These are phyloP conservation scores for Ochromonas danica DNA, from an alignment of 108 stramenopile genomes.

Conservation along the genomic window DNA sequence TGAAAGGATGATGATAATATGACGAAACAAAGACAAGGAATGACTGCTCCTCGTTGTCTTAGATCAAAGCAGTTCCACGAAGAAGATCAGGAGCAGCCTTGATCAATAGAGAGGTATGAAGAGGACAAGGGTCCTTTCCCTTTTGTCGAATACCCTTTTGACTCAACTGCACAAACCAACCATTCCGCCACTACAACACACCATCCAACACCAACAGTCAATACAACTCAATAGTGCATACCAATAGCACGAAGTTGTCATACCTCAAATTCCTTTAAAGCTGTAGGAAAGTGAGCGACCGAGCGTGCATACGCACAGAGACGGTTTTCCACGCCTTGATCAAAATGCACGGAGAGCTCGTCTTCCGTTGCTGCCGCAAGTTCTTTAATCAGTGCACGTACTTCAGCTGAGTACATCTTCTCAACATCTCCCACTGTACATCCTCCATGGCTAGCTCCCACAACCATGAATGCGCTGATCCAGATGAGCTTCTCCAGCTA, in stretches of 20 bases:
- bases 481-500: slow-evolving; percentile 88
- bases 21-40: too few relatives aligned
- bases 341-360: neutral
- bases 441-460: slow-evolving; percentile 75
- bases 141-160: neutral
- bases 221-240: neutral
- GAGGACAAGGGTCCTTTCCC: neutral
- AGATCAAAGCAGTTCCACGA: too few relatives aligned
- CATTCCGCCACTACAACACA: neutral
- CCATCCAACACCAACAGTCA: neutral
- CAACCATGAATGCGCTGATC: slow-evolving; percentile 84
- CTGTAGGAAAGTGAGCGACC: slow-evolving; percentile 82
- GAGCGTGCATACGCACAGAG: slow-evolving; percentile 80
- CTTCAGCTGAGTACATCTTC: slow-evolving; percentile 62
- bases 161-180: neutral
- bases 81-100: too few relatives aligned
- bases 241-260: neutral
- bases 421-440: slow-evolving; percentile 70
- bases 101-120: neutral
- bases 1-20: too few relatives aligned
- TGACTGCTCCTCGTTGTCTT: too few relatives aligned
- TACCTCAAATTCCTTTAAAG: slow-evolving; percentile 81
- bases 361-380: slow-evolving; percentile 49
- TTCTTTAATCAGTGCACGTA: slow-evolving; percentile 65
- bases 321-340: slow-evolving; percentile 53